Base-by-base conservation (phyloP, 768 basidiomycete species). In the Strobilomyces confusus region DNA sequence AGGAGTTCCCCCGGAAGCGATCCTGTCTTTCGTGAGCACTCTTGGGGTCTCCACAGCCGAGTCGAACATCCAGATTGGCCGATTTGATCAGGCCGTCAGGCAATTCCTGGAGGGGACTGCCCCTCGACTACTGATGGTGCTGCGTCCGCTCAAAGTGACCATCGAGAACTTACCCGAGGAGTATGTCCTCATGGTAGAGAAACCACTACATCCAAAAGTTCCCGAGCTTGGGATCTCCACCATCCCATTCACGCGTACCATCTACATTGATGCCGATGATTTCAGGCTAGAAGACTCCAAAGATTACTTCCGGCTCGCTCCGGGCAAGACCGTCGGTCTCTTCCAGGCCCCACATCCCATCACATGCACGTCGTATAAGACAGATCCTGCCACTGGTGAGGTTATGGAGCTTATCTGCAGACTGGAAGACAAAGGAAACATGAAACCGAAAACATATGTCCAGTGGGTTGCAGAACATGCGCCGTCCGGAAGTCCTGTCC, bases 261-360 rank as follows among this genome's bases (percentile, higher is more conserved):
- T 99, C 52, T 98, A 89, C 72, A 98, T 98, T 64, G 95, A 99
- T 57, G 77, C 78, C 26, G 89, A 92, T 54, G 97, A 99, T 71
- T 99, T 99, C 79, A 80, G 97, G 48, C 72, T 88, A 33, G 82
- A 90, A 59, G 94, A 95, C 65, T 90, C 92, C 22, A 86, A 86
- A 57, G 95, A 98, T 67, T 99, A 97, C 73, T 98, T 95, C 84
- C 87, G 97, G 38, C 86, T 99, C 43, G 92, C 95, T 15, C 97
- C 97, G 8, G 95, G 95, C 43, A 98, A 98, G 76, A 92, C 93
- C 0, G 97, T 98, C 40, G 97, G 97, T 15, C 75, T 99, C 25
- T 95, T 98, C 79, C 89, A 94, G 67, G 93, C 86, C 15, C 94
- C 94, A 3, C 74, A 85, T 69, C 92, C 95, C 9, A 89, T 99